Evolutionary conservation across 331 rosid species (phyloP).

Genomic region (Telfairia occidentalis): DNA sequence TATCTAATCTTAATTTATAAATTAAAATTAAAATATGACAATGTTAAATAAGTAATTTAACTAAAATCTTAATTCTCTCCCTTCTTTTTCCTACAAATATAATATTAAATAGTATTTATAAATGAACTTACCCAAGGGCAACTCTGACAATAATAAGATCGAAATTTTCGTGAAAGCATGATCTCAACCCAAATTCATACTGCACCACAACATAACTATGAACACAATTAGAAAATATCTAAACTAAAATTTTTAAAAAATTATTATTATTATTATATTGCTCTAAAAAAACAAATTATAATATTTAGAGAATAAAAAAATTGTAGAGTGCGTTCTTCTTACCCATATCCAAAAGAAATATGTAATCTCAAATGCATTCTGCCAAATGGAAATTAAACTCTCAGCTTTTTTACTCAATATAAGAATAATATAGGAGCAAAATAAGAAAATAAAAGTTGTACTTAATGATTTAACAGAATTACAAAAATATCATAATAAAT

Average conservation of each 20-base stretch:
- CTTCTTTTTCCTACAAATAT: not conserved
- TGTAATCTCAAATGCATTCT: constrained; percentile 96
- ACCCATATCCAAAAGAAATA: constrained; percentile 93
- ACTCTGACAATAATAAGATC: constrained; percentile 44
- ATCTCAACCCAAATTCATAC: constrained; percentile 82
- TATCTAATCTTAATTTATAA: too few species aligned
- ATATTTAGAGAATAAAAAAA: not conserved
- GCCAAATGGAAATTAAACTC: constrained; percentile 17
- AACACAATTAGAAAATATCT: not conserved
- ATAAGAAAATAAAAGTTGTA: not conserved
- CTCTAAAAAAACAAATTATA: not conserved
- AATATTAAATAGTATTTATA: not conserved
- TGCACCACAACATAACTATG: constrained; percentile 28
- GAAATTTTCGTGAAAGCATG: constrained; percentile 70
- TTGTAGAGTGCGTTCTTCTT: constrained; percentile 12
- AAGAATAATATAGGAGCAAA: not conserved
- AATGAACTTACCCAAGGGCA: constrained; percentile 52
- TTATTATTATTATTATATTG: not conserved
- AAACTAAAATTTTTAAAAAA: not conserved
- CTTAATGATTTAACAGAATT: not conserved
- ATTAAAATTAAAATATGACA: too few species aligned
- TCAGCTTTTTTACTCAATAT: constrained; percentile 17
- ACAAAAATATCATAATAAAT: not conserved
- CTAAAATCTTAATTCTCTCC: too few species aligned
- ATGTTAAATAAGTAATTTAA: too few species aligned